Evolutionary conservation across 2,329 filamentous ascomycete genomes (phyloP), one percentile per base, ranked within the genome.

Genomic region (Cytospora piceicola): DNA sequence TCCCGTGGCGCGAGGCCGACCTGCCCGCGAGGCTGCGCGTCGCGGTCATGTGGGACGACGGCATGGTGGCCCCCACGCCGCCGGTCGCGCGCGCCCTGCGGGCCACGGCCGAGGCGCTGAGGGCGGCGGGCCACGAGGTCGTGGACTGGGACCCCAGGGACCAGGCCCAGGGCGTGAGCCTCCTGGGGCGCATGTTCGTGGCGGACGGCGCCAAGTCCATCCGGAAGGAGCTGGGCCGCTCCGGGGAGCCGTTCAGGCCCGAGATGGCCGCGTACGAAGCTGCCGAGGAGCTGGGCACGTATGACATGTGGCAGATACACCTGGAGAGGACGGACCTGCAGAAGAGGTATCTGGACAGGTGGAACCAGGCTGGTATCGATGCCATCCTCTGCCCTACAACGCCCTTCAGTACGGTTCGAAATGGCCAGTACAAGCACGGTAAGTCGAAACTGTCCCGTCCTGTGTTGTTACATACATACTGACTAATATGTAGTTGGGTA

Each of bases 41-140:
- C 61, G 89, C 79, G 5, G 83, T 91, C 36, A 79, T 91, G 75
- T 87, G 84, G 82, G 79, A 88, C 73, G 90, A 92, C 72, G 85
- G 83, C 12, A 80, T 88, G 58, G 88, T 90, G 5, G 80, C 76
- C 7, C 89, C 90, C 0, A 90, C 90, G 60, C 88, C 90, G 3
- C 89, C 89, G 0, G 81, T 91, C 3, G 76, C 80, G 0, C 80
- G 88, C 7, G 88, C 86, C 1, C 73, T 91, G 12, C 73, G 76
- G 3, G 73, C 78, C 7, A 76, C 84, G 0, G 79, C 78, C 0
- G 74, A 77, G 2, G 79, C 74, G 58, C 76, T 89, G 17, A 71
- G 76, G 49, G 74, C 72, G 0, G 78, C 80, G 0, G 83, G 82
- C 1, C 79, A 88, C 69, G 80, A 85, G 7, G 67, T 89, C 0